Evolutionary conservation across 1,284 basidiomycete species (phyloP), one percentile per base, ranked within the genome.

Genomic region (Cryptococcus sp.): DNA sequence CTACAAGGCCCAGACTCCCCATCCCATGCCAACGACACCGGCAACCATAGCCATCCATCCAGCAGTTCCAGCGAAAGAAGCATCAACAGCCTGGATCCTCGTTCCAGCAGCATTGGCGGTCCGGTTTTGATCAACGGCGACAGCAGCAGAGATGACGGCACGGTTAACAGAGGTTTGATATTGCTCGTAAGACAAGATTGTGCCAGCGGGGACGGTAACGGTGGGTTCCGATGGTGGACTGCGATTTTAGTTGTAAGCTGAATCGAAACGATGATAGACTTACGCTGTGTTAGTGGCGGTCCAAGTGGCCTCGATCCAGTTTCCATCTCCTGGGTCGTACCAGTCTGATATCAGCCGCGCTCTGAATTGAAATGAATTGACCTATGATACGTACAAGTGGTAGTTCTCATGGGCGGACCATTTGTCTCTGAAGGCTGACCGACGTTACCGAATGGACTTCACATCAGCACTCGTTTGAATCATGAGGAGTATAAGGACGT

Each of bases 111-210:
- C 55, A 19, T 28, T 43, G 36, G 25, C 18, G 37, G 7, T 13
- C 4, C 32, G 24, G 13, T 13, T 14, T 23, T 16, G 34, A 9
- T 46, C 41, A 18, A 52, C 55, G 1, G 49, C 50, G 37, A 57
- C 43, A 11, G 61, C 63, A n/a, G 56, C 52, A 14, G 56, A 43
- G 31, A 62, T 56, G 23, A 69, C 62, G 36, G 52, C 60, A 7
- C 52, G 55, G 55, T 69, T 67, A 62, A 61, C 52, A 13, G 45
- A 40, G 7, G 60, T 56, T 48, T 64, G 66, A 53, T 69, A 72
- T 21, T 51, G 19, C 19, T 55, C 37, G 55, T 64, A 63, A 43
- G 57, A 48, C 44, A 48, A 52, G 40, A 70, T 60, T 7, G 66
- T 65, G 14, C 71, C 71, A n/a, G 49, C 53, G 3, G 71, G 50